These are phyloP conservation scores for Dysphania ambrosioides DNA, from an alignment of 148 eudicot genomes.

Conservation along the genomic window DNA sequence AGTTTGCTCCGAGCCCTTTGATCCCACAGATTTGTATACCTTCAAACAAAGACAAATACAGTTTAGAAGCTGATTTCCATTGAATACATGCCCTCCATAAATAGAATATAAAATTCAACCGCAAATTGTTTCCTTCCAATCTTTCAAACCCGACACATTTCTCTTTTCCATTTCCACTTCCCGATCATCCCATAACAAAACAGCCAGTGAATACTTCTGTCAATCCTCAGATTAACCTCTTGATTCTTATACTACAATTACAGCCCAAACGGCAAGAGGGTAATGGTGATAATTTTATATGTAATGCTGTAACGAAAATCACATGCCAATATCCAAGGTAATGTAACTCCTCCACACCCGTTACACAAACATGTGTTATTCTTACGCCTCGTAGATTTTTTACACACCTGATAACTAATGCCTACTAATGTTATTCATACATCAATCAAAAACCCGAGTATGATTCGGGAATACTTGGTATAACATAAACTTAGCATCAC, in stretches of 20 bases:
- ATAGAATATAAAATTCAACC: neutral
- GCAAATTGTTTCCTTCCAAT: neutral
- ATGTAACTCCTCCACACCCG: no score
- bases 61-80: neutral
- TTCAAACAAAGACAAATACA: slow-evolving; percentile 8
- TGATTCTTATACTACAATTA: neutral
- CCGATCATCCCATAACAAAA: neutral
- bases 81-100: neutral
- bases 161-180: neutral
- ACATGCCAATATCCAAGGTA: neutral
- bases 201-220: neutral
- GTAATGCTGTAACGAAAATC: neutral
- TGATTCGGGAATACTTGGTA: no score
- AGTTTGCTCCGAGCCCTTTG: slow-evolving; percentile 64
- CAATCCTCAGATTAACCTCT: neutral
- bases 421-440: neutral
- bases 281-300: no score
- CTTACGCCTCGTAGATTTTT: neutral
- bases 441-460: no score
- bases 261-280: neutral
- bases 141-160: neutral
- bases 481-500: neutral
- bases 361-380: neutral
- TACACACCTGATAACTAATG: neutral
- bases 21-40: slow-evolving; percentile 76